Evolutionary conservation across 176 grass and related monocot species (phyloP).

Genomic region (Secale cereale): DNA sequence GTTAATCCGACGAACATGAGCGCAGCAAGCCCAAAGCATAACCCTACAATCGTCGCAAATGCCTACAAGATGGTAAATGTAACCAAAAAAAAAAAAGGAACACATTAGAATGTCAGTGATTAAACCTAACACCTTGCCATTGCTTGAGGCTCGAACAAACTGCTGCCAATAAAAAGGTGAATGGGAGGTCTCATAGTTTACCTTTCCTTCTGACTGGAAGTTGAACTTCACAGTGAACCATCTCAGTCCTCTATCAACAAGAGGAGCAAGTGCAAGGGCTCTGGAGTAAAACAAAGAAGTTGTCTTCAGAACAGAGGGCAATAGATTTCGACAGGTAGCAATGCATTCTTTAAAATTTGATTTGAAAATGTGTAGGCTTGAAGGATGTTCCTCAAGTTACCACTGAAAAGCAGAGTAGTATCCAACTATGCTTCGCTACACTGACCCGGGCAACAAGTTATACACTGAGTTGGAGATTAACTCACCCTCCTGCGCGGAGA

Average conservation of each 20-base stretch:
- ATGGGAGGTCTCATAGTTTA: conserved; percentile 2
- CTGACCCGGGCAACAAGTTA: neutral
- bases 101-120: conserved; percentile 11
- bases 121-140: conserved; percentile 24
- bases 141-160: conserved; percentile 32
- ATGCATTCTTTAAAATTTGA: neutral
- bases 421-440: neutral
- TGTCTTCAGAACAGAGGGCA: neutral
- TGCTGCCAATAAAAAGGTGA: neutral
- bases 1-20: conserved; percentile 71
- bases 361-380: neutral
- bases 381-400: neutral
- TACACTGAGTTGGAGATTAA: neutral
- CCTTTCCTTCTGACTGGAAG: conserved; percentile 79
- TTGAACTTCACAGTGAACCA: conserved; percentile 94
- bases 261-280: conserved; percentile 85
- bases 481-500: conserved; percentile 78
- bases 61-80: conserved; percentile 49
- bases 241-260: conserved; percentile 76
- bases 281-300: conserved; percentile 30
- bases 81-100: neutral
- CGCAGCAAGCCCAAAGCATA: conserved; percentile 67
- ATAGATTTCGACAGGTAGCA: neutral
- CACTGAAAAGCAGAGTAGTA: neutral
- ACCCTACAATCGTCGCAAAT: conserved; percentile 59